A percentile compares a stretch with the other conserved stretches of the same genome.
Evolutionary conservation across 805 yeast species (phyloP).

Genomic region (Kuraishia hungarica): DNA sequence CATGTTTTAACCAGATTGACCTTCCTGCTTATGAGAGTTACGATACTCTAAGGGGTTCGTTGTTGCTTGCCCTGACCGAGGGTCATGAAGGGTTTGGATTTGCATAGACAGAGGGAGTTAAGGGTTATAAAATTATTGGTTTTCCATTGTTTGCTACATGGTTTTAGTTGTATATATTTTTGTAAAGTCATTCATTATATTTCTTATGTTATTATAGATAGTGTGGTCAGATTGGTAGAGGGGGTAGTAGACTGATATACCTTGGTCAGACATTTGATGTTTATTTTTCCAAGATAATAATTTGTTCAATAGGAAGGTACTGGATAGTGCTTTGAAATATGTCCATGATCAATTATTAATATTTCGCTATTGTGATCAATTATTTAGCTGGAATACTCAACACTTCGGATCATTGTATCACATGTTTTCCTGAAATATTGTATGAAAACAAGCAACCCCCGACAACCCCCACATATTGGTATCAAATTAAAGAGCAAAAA

Average conservation of each 20-base stretch:
- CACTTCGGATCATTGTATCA: too few species aligned
- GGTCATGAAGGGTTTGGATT: slow-evolving; percentile 96
- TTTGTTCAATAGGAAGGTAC: too few species aligned
- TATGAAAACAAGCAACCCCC: too few species aligned
- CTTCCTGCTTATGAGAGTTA: slow-evolving; percentile 89
- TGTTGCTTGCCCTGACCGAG: slow-evolving; percentile 82
- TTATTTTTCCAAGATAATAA: too few species aligned
- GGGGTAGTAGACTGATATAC: too few species aligned
- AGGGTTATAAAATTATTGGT: neutral
- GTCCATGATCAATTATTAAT: too few species aligned
- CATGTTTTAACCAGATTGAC: slow-evolving; percentile 93
- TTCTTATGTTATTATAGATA: neutral
- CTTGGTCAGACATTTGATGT: too few species aligned
- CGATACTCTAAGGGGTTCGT: slow-evolving; percentile 72
- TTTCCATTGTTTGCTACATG: neutral
- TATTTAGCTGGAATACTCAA: too few species aligned
- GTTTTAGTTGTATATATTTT: neutral
- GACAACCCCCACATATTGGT: neutral
- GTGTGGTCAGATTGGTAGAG: too few species aligned
- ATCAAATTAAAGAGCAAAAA: neutral
- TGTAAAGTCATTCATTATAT: neutral
- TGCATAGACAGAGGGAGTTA: slow-evolving; percentile 42
- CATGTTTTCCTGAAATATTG: too few species aligned
- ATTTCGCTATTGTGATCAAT: too few species aligned
- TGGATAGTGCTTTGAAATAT: too few species aligned